phyloP scores from a whole-genome alignment of 2,329 filamentous ascomycete species.

The Aspergillus udagawae region DNA sequence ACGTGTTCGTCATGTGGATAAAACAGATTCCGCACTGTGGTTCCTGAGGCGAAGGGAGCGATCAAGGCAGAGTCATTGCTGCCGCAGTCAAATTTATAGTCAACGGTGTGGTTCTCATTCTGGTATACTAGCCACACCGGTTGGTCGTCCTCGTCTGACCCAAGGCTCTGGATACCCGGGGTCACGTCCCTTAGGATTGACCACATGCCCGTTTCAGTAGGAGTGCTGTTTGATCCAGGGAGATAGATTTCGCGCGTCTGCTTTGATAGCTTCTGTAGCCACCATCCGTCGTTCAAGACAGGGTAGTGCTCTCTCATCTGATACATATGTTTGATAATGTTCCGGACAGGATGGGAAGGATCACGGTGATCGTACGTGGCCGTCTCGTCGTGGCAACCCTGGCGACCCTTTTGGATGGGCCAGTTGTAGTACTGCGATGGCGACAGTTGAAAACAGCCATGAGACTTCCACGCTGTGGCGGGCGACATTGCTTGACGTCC shows the following conservation, averaged over 20 bases:
- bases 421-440: constrained; percentile 56
- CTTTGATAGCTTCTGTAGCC: constrained; percentile 54
- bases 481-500: constrained; percentile 61
- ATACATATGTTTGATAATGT: constrained; percentile 60
- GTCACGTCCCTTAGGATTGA: constrained; percentile 53
- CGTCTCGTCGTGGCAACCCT: constrained; percentile 55
- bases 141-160: constrained; percentile 41
- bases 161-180: constrained; percentile 51
- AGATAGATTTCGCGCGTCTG: constrained; percentile 50
- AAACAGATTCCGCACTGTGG: constrained; percentile 60
- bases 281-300: constrained; percentile 57
- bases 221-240: constrained; percentile 50
- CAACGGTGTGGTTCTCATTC: constrained; percentile 45
- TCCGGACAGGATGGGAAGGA: constrained; percentile 58
- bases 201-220: constrained; percentile 59
- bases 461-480: constrained; percentile 59
- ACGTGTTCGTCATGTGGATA: constrained; percentile 56
- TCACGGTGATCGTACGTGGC: constrained; percentile 61
- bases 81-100: constrained; percentile 58
- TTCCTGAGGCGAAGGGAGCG: constrained; percentile 52
- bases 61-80: constrained; percentile 49
- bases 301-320: constrained; percentile 55
- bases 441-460: constrained; percentile 59
- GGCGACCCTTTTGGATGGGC: constrained; percentile 51
- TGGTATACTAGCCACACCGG: constrained; percentile 45